Base-by-base conservation (phyloP, 106 monocot species). In the Chionographis japonica region DNA sequence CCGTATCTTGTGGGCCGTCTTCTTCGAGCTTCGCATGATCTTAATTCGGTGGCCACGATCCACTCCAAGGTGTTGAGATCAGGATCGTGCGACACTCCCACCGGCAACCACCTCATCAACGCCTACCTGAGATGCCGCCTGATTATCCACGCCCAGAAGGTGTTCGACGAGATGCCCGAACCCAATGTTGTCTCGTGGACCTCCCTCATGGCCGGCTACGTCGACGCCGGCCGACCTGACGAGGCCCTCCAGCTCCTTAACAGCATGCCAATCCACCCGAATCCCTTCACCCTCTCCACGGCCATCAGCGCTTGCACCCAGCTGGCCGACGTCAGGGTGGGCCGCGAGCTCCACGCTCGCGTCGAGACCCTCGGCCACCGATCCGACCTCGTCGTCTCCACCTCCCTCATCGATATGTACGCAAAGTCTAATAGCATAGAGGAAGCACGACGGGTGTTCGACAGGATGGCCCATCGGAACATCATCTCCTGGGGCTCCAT, bases 171-270 rank as follows among this genome's bases (percentile, higher is more conserved):
- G 74, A 82, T 88, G 73, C 27, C 69, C 54, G 65, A 72, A 3
- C 68, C 73, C 2, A 79, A 94, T 46, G 85, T 84, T 12, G 80
- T 90, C 62, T 79, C 94, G 54, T 90, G 88, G 85, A 90, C 94
- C 4, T 88, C 87, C 13, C 71, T 94, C 38, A 94, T 94, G 80
- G 73, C 90, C 27, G 84, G 86, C 19, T 85, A 74, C 52, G 57
- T 75, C 52, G 17, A 46, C 50, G 59, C 56, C 52, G 75, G 72
- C 37, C 73, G 15, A 3, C 78, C 94, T 17, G 50, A 61, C 9
- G 4, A 12, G 11, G 73, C 85, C 13, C 15, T 88, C 18, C 10
- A 20, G 1, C 77, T 85, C 67, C 71, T 95, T 38, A 50, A 20
- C 42, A 12, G 9, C 3, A 90, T 94, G 94, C 42, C n/a, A 1